Evolutionary conservation across 805 yeast genomes (phyloP).

Genomic region (Candida oleophila): DNA sequence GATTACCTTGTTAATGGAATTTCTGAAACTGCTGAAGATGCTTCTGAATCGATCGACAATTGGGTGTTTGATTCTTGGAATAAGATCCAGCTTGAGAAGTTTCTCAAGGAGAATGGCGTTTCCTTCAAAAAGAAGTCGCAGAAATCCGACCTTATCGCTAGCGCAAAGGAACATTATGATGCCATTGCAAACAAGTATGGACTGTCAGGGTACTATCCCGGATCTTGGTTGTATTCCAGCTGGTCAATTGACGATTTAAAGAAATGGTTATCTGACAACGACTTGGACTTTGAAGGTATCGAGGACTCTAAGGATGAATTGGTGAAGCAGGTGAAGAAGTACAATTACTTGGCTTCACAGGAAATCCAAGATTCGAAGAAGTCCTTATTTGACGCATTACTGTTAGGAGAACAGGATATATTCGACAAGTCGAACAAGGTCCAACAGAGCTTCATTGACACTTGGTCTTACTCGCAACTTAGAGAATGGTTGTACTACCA

Average conservation of each 20-base stretch:
- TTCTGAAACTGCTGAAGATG: constrained; percentile 5
- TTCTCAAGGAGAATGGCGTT: constrained; percentile 30
- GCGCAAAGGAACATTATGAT: constrained; percentile 42
- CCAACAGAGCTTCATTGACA: constrained; percentile 45
- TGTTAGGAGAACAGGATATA: constrained; percentile 31
- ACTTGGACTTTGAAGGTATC: constrained; percentile 26
- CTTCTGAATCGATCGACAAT: constrained; percentile 17
- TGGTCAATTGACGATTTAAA: constrained; percentile 54
- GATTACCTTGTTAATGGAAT: constrained; percentile 10
- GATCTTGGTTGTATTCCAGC: constrained; percentile 49
- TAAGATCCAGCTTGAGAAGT: constrained; percentile 25
- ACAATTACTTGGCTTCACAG: constrained; percentile 43
- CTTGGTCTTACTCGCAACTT: constrained; percentile 56
- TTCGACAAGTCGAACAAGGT: constrained; percentile 39
- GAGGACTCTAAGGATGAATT: constrained; percentile 47
- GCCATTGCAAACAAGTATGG: constrained; percentile 33
- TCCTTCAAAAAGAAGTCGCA: constrained; percentile 21
- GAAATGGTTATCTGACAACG: constrained; percentile 48
- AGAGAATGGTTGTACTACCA: constrained; percentile 53
- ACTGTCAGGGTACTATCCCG: constrained; percentile 46
- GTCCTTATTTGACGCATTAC: constrained; percentile 40
- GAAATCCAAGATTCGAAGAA: constrained; percentile 28
- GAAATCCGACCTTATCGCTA: constrained; percentile 40
- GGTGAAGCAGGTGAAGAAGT: constrained; percentile 42
- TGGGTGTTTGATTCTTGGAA: constrained; percentile 56